Evolutionary conservation across 2,329 filamentous ascomycete genomes (phyloP).

Genomic region (Pochonia chlamydosporia): DNA sequence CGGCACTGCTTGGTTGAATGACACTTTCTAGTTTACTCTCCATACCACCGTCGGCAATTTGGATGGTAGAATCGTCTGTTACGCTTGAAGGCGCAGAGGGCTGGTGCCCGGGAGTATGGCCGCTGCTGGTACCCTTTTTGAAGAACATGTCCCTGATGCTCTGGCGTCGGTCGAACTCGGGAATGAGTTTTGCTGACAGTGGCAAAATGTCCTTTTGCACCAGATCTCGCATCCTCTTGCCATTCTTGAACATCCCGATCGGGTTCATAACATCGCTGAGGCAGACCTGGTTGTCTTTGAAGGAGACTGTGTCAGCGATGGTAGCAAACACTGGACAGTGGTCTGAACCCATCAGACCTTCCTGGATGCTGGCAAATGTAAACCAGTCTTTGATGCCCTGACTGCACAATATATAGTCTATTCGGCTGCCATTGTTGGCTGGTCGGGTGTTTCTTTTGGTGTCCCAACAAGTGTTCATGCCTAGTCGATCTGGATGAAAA

Average conservation of each 20-base stretch:
- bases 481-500: slow-evolving; percentile 71
- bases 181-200: slow-evolving; percentile 75
- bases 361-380: slow-evolving; percentile 76
- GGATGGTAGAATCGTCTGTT: background rate
- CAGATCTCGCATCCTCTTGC: slow-evolving; percentile 62
- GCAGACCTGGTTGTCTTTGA: slow-evolving; percentile 43
- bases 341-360: slow-evolving; percentile 89
- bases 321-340: slow-evolving; percentile 89
- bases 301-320: slow-evolving; percentile 56
- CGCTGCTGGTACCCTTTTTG: slow-evolving; percentile 25
- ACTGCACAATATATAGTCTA: slow-evolving; percentile 89
- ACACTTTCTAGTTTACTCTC: background rate
- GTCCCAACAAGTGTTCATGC: slow-evolving; percentile 98
- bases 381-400: slow-evolving; percentile 77
- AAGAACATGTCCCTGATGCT: slow-evolving; percentile 91
- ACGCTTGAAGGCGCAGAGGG: background rate
- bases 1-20: too few species aligned
- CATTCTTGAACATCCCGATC: slow-evolving; percentile 61
- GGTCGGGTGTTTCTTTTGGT: slow-evolving; percentile 93
- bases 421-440: slow-evolving; percentile 85
- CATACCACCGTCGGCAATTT: background rate
- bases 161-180: slow-evolving; percentile 78
- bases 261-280: slow-evolving; percentile 76
- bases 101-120: background rate
- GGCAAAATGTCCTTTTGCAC: slow-evolving; percentile 60